Evolutionary conservation across 768 basidiomycete genomes (phyloP).

Genomic region (Naganishia friedmannii): DNA sequence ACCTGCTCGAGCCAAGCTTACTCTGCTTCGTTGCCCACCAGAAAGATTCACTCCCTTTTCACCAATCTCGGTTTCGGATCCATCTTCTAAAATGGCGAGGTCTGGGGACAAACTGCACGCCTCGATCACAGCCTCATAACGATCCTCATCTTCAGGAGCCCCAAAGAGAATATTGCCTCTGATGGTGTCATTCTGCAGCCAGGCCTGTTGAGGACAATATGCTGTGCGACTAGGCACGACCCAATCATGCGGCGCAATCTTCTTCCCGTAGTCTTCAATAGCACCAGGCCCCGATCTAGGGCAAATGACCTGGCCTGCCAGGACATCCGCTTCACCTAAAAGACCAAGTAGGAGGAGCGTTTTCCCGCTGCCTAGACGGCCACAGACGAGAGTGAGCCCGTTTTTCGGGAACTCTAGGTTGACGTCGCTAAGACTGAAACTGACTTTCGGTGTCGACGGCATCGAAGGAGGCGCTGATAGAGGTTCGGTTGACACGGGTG

Average conservation of each 20-base stretch:
- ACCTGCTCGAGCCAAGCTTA: slow-evolving; percentile 38
- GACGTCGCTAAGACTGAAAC: slow-evolving; percentile 77
- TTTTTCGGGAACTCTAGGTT: slow-evolving; percentile 73
- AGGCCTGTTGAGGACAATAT: slow-evolving; percentile 67
- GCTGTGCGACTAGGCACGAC: slow-evolving; percentile 73
- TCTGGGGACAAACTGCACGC: slow-evolving; percentile 76
- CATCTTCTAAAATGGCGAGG: slow-evolving; percentile 63
- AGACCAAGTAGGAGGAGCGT: slow-evolving; percentile 78
- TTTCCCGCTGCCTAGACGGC: slow-evolving; percentile 79
- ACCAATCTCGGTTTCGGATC: slow-evolving; percentile 63
- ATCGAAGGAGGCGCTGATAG: slow-evolving; percentile 56
- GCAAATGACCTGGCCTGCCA: slow-evolving; percentile 75
- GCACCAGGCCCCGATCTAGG: slow-evolving; percentile 81
- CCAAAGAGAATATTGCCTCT: slow-evolving; percentile 80
- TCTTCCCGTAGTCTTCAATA: slow-evolving; percentile 62
- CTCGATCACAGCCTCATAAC: slow-evolving; percentile 75
- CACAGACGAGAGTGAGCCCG: slow-evolving; percentile 77
- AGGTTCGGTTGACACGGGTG: slow-evolving; percentile 41
- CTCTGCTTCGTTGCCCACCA: slow-evolving; percentile 59
- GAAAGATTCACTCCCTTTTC: slow-evolving; percentile 51
- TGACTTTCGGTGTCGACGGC: slow-evolving; percentile 69
- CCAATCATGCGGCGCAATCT: slow-evolving; percentile 64
- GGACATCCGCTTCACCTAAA: slow-evolving; percentile 80
- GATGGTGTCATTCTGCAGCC: slow-evolving; percentile 80
- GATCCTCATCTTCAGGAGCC: slow-evolving; percentile 67